These are phyloP conservation scores for Alternaria incomplexa DNA, from an alignment of 2,329 filamentous ascomycete species.

Conservation along the genomic window DNA sequence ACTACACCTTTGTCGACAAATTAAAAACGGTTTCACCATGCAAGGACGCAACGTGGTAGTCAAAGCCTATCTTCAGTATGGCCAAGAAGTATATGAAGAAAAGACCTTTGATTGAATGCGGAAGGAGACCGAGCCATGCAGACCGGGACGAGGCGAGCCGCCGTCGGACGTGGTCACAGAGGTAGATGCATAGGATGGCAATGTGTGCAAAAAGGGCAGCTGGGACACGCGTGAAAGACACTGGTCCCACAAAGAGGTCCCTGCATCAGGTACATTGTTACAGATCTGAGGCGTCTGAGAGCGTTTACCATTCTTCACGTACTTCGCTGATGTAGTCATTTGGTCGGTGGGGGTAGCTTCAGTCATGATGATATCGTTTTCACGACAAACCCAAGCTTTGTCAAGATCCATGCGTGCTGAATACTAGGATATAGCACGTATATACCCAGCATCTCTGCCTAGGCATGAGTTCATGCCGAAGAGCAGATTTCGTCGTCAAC, in stretches of 20 bases:
- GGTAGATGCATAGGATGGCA: neutral
- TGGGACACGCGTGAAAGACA: neutral
- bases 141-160: neutral
- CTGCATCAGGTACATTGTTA: neutral
- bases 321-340: neutral
- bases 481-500: neutral
- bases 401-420: neutral
- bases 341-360: neutral
- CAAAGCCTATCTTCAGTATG: neutral
- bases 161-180: constrained; percentile 5
- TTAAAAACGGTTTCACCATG: neutral
- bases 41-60: neutral
- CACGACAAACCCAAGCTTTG: neutral
- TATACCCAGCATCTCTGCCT: neutral
- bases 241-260: neutral
- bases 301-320: neutral
- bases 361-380: neutral
- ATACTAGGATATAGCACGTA: neutral
- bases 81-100: neutral
- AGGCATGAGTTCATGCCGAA: neutral
- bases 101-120: neutral
- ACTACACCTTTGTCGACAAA: neutral
- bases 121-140: neutral
- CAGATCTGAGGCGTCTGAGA: neutral
- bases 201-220: neutral